Conservation (phyloP, 228 moss, liverwort and hornwort genomes). For the Sphagnum fallax region DNA sequence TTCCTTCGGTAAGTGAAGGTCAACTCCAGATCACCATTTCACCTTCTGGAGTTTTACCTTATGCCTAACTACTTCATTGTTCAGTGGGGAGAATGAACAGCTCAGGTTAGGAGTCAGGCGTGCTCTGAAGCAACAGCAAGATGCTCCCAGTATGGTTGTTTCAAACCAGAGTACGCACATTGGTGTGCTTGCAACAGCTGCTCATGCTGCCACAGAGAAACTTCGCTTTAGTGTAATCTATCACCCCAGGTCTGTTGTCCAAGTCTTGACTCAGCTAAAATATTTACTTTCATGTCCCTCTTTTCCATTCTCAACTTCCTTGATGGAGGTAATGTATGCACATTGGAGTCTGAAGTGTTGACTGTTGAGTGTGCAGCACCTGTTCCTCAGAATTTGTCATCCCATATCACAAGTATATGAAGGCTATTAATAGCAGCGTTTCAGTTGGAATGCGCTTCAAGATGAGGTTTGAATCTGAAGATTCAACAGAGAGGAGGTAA, state of each 20-base stretch:
- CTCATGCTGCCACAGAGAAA: conserved; percentile 15
- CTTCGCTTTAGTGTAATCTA: conserved; percentile 22
- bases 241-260: conserved; percentile 22
- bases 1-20: conserved; percentile 39
- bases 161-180: conserved; percentile 17
- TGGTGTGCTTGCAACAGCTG: conserved; percentile 24
- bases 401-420: conserved; percentile 16
- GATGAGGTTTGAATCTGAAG: conserved; percentile 6
- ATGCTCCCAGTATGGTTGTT: conserved; percentile 7
- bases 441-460: conserved; percentile 18
- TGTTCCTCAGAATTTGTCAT: conserved; percentile 24
- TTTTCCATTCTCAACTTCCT: no score
- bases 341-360: no score
- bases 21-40: not conserved
- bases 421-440: conserved; percentile 11
- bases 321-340: no score
- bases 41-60: not conserved
- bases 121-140: conserved; percentile 19
- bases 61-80: not conserved
- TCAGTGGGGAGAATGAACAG: conserved; percentile 22
- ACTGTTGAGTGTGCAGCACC: conserved; percentile 8
- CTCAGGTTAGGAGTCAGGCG: conserved; percentile 23
- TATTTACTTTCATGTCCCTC: no score
- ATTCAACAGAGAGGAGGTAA: conserved; percentile 2
- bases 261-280: no score